Evolutionary conservation across 352 stramenopile genomes (phyloP), one percentile per base, ranked within the genome.

Genomic region (Phytophthora sp.): DNA sequence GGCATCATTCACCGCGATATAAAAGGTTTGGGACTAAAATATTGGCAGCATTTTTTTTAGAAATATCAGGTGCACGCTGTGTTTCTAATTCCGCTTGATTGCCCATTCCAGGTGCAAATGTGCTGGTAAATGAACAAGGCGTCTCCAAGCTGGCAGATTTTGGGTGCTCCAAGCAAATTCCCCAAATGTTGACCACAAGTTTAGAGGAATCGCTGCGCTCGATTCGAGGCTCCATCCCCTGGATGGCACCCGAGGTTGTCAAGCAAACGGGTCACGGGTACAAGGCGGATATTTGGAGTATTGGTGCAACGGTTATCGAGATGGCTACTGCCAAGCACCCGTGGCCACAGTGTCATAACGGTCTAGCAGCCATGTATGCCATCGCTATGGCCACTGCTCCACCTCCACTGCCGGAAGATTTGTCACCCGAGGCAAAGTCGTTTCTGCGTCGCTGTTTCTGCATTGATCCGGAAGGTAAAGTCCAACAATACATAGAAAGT

Each of bases 1-100:
- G 79, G 87, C 18, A 96, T 98, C 49, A 89, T 98, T 31, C 94
- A 98, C 66, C 83, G 94, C 20, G 93, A 98, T 72, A 98, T 98
- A 61, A 98, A 98, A 78, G 84, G 80, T 83, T 44, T 35, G 45
- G 11, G 44, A 7, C 15, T 31, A 51, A 35, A 35, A 35, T n/a
- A 5, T 51, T 51, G 16, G 15, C 20, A 4, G 9, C 11, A 20
- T 6, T 31, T 30, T 8, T 4, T 11, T 13, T 8, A 15, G 13
- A 44, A 39, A 35, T 45, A 2, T 24, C 16, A 7, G 23, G 5
- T 38, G 7, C 49, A 26, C 2, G 33, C 18, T 50, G 5, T 21
- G 42, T 46, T 36, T 51, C 35, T 57, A 52, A 44, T 18, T 1
- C 0, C 35, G 38, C 3, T 29, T 38, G 11, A 52, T 44, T 26